A percentile compares a stretch with the other conserved stretches of the same genome.
Evolutionary conservation across 768 basidiomycete genomes (phyloP).

Genomic region (Collybia mongolica): DNA sequence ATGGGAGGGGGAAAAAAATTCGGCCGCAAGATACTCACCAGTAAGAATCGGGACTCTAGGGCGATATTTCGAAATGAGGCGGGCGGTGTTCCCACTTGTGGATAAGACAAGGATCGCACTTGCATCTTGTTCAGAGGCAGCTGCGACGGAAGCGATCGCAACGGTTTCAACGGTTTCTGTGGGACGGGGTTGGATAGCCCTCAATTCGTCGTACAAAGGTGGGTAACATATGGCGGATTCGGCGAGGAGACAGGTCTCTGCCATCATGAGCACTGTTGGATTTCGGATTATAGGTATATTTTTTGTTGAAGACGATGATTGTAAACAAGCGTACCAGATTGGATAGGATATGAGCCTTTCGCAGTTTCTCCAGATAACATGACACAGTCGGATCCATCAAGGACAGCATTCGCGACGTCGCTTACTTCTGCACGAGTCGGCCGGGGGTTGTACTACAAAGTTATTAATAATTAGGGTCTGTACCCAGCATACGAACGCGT

Average conservation of each 20-base stretch:
- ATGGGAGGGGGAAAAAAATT: not conserved
- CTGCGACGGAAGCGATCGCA: slow-evolving; percentile 93
- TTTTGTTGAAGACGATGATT: not conserved
- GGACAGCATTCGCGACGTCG: slow-evolving; percentile 98
- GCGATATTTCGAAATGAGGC: slow-evolving; percentile 94
- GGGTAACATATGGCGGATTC: slow-evolving; percentile 96
- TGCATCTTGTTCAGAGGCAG: slow-evolving; percentile 92
- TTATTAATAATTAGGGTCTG: slow-evolving; percentile 9
- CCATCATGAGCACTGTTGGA: slow-evolving; percentile 94
- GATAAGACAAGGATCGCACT: slow-evolving; percentile 95
- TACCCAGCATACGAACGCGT: not conserved
- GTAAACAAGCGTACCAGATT: slow-evolving; percentile 66
- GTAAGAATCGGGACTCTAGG: slow-evolving; percentile 93
- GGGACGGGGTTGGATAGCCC: slow-evolving; percentile 75
- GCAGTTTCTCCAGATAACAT: slow-evolving; percentile 99
- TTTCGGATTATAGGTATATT: no score
- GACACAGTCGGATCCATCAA: slow-evolving; percentile 98
- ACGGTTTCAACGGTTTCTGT: slow-evolving; percentile 96
- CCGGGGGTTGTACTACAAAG: slow-evolving; percentile 85
- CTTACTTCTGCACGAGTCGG: slow-evolving; percentile 99
- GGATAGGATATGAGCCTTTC: slow-evolving; percentile 94
- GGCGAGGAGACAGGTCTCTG: slow-evolving; percentile 96
- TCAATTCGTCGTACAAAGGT: slow-evolving; percentile 88
- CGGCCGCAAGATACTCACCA: slow-evolving; percentile 44
- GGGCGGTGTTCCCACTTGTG: slow-evolving; percentile 94